These are phyloP conservation scores for Diplodia mutila DNA, from an alignment of 2,329 filamentous ascomycete genomes.

Conservation along the genomic window DNA sequence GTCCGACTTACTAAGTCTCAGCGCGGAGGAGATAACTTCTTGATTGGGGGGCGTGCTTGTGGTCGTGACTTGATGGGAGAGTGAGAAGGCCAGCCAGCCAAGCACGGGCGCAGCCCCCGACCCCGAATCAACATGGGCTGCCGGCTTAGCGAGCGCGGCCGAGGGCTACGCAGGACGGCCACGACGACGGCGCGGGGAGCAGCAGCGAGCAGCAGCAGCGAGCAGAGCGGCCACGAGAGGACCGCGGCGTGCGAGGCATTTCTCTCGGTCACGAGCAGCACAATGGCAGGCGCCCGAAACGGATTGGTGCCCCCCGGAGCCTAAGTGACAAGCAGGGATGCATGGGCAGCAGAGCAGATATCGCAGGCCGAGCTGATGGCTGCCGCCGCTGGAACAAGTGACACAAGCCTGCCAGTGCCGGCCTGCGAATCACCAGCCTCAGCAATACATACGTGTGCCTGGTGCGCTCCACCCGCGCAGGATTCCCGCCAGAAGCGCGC, in stretches of 20 bases:
- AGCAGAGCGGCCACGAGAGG: not conserved
- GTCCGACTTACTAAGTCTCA: conserved; percentile 26
- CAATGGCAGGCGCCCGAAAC: conserved; percentile 22
- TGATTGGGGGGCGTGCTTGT: conserved; percentile 20
- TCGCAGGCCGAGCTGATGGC: conserved; percentile 7
- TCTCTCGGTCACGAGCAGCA: conserved; percentile 20
- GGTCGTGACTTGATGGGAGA: conserved; percentile 22
- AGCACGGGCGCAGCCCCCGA: not conserved
- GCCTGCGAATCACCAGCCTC: conserved; percentile 2
- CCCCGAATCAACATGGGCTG: not conserved
- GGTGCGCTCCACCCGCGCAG: not conserved
- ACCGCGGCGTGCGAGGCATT: conserved; percentile 22
- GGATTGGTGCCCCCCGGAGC: conserved; percentile 22
- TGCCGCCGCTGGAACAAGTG: conserved; percentile 9
- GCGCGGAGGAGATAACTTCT: conserved; percentile 25
- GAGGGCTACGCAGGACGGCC: not conserved
- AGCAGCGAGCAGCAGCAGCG: conserved; percentile 3
- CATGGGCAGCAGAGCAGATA: conserved; percentile 19
- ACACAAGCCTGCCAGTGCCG: conserved; percentile 7
- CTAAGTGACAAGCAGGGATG: conserved; percentile 23
- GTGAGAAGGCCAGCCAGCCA: conserved; percentile 13
- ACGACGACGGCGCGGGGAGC: conserved; percentile 2
- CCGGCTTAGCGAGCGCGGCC: conserved; percentile 11
- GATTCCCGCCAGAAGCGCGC: not conserved
- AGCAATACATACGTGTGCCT: not conserved